Percentiles rank a stretch among this genome's conserved stretches.
Evolutionary conservation across 2,329 filamentous ascomycete species (phyloP).

Genomic region (Berkeleyomyces basicola): DNA sequence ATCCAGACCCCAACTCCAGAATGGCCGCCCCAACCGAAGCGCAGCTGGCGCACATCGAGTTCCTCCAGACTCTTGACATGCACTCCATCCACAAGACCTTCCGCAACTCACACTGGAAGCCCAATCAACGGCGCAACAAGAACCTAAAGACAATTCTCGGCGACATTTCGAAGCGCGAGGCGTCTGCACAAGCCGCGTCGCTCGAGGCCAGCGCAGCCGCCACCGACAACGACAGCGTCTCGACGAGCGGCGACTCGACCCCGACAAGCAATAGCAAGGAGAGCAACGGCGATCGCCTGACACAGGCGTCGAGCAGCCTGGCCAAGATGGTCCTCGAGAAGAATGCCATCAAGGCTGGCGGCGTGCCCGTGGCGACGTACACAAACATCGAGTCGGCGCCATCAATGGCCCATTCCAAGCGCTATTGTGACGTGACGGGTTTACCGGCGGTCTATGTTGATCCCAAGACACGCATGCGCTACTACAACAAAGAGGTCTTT

Average conservation of each 20-base stretch:
- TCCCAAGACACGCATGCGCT: constrained; percentile 83
- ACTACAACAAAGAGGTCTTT: constrained; percentile 89
- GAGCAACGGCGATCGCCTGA: constrained; percentile 49
- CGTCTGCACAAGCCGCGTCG: constrained; percentile 66
- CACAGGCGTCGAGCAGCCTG: constrained; percentile 74
- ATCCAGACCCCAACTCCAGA: constrained; percentile 26
- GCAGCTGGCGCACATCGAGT: constrained; percentile 64
- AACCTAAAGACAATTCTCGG: constrained; percentile 94
- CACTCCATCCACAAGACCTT: constrained; percentile 74
- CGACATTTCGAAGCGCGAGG: constrained; percentile 75
- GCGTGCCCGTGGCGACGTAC: constrained; percentile 42
- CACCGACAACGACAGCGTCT: constrained; percentile 42
- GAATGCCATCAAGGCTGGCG: constrained; percentile 26
- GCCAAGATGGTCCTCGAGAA: constrained; percentile 82
- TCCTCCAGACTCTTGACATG: constrained; percentile 86
- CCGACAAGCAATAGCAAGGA: constrained; percentile 22
- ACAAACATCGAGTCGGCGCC: constrained; percentile 94
- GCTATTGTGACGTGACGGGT: constrained; percentile 93
- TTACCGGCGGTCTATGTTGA: constrained; percentile 83
- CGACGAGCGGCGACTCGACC: constrained; percentile 41
- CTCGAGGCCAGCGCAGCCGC: constrained; percentile 60
- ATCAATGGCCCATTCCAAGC: constrained; percentile 65
- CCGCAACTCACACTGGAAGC: constrained; percentile 79
- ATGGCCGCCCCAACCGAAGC: constrained; percentile 51
- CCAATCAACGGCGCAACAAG: constrained; percentile 92